Evolutionary conservation across 305 asterid species (phyloP).

Genomic region (Lippia alba): DNA sequence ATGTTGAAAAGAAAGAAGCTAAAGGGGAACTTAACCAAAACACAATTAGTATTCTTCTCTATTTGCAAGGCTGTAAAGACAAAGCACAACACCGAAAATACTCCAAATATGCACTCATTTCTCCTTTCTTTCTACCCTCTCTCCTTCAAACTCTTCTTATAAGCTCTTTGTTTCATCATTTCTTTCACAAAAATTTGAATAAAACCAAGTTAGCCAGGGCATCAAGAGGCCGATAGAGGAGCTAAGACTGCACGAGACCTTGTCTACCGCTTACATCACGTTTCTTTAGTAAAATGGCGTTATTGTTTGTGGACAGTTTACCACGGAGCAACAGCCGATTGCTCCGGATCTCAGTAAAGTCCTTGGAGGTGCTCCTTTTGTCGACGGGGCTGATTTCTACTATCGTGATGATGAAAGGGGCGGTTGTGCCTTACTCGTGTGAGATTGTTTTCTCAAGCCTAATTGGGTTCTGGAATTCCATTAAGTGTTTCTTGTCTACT

Average conservation of each 20-base stretch:
- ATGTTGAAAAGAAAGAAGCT: neutral
- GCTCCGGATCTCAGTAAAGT: constrained; percentile 27
- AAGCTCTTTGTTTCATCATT: no score
- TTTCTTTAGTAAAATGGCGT: constrained; percentile 37
- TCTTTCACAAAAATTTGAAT: no score
- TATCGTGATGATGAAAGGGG: constrained; percentile 37
- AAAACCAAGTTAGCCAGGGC: no score
- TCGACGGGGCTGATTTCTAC: constrained; percentile 45
- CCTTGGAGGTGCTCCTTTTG: constrained; percentile 48
- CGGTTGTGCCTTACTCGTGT: constrained; percentile 31
- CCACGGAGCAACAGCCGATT: constrained; percentile 32
- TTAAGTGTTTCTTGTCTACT: constrained; percentile 46
- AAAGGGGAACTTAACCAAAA: neutral
- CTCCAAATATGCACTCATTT: neutral
- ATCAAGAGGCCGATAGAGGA: no score
- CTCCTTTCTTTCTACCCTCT: neutral
- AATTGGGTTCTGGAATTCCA: constrained; percentile 37
- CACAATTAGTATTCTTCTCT: neutral
- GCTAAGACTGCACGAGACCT: neutral
- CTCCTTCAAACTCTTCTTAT: no score
- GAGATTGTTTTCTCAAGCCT: constrained; percentile 40
- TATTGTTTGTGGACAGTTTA: constrained; percentile 36
- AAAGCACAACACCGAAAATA: neutral
- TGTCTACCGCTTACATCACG: neutral
- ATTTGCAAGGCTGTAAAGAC: neutral